Base-by-base conservation (phyloP, 2,329 filamentous ascomycete genomes). In the Colletotrichum sp. region DNA sequence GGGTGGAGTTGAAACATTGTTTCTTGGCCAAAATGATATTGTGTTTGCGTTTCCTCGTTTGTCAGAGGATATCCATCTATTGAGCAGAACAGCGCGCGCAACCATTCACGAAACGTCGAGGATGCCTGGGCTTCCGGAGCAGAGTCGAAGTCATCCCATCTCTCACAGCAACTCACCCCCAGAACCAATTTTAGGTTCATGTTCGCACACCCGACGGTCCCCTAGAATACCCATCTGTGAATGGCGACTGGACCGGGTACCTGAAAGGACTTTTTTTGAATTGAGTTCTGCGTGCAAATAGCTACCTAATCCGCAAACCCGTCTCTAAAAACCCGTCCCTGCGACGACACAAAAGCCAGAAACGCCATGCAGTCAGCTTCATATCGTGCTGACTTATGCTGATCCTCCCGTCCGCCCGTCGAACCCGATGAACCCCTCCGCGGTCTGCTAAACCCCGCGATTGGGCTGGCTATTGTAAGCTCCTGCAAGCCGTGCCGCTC, bases 331-430 rank as follows among this genome's bases (percentile, higher is more conserved):
- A 3, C 8, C 25, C 9, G 9, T 30, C 28, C 16, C 57, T 32
- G 13, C 60, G n/a, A 34, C 19, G 28, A 34, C 32, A 3, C 22
- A 13, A 65, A 34, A 28, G 28, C 9, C 12, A 28, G 61, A 65
- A 12, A 22, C 25, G 27, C 32, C 71, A 71, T 71, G 71, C 71
- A 63, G 66, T 74, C 59, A 74, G 67, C 71, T 48, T 44, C 39
- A 57, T 65, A 57, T 64, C 59, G 67, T 32, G 67, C 65, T 63
- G 55, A 73, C 65, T 61, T 27, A 55, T 34, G 65, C 25, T 30
- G 19, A 70, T 57, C 57, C 15, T 55, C 64, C 63, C 25, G 60
- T 5, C 15, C 44, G 7, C 7, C 44, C 44, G 44, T 25, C 44
- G n/a, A 25, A 52, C 44, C n/a, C 57, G 34, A 52, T 32, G 36